Evolutionary conservation across 768 basidiomycete species (phyloP), one percentile per base, ranked within the genome.

Genomic region (Pleurotus sapidus): DNA sequence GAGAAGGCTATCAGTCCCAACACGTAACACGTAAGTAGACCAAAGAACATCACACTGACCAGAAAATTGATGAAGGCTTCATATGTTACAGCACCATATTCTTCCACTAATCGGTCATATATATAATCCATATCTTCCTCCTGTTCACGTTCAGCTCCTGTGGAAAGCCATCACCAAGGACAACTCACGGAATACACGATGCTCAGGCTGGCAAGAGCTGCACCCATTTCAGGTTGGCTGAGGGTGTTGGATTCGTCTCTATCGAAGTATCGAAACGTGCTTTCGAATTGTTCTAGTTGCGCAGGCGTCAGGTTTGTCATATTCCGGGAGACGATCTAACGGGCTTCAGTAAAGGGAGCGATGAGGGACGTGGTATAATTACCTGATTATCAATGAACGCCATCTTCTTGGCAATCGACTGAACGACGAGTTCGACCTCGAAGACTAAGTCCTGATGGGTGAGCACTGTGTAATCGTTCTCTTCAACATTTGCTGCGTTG

Each of bases 251-350:
- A 86, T 64, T 92, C 89, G 63, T 98, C 95, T 60, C 86, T 86
- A 72, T 98, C 96, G 65, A 99, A 99, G 74, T 98, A 95, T 51
- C 95, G 85, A 86, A 99, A 98, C 1, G 95, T 96, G 68, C 88
- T 86, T 71, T 98, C 96, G 63, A 97, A 96, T 67, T 98, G 95
- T 67, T 98, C 96, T 20, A 98, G 78, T 67, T 95, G 93, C 12
- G 93, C 95, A 0, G 97, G 95, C 0, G 96, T 96, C 60, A 99
- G 73, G 68, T 98, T 97, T 23, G 93, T 91, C 84, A 93, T 88
- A 64, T 92, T 93, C 46, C 93, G 82, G 11, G 97, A 95, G 1
- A 98, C 91, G 64, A 97, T 92, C 93, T 98, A 63, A 3, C 40
- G 24, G 61, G 25, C n/a, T 23, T 30, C 56, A 53, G 49, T 39